Percentiles rank a stretch among this genome's conserved stretches.
Conservation (phyloP, 805 yeast species). For the Ascoidea rubescens region DNA sequence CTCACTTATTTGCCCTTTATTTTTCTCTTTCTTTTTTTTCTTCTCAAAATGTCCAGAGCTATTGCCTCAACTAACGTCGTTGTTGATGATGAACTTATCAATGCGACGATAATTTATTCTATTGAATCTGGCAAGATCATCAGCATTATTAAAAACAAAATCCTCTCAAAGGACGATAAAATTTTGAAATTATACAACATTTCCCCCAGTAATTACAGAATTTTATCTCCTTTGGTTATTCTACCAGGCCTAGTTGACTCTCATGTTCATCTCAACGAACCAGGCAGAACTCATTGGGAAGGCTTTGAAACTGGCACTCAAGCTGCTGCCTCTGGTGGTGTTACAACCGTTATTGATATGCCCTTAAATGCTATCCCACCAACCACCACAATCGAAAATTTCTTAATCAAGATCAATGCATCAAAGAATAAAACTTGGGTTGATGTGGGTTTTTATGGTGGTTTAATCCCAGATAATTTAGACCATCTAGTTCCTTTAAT, state of each 20-base stretch:
- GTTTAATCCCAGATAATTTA: slow-evolving; percentile 70
- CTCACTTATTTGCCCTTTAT: not conserved
- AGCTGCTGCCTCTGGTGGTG: slow-evolving; percentile 93
- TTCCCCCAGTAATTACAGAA: slow-evolving; percentile 25
- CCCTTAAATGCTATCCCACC: slow-evolving; percentile 95
- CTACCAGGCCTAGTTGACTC: slow-evolving; percentile 90
- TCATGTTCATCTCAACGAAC: slow-evolving; percentile 91
- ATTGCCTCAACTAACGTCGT: slow-evolving; percentile 48
- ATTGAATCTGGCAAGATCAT: slow-evolving; percentile 43
- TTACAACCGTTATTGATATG: slow-evolving; percentile 92
- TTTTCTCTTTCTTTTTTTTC: not conserved
- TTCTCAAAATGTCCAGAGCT: slow-evolving; percentile 38
- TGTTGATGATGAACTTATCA: slow-evolving; percentile 26
- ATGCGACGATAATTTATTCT: slow-evolving; percentile 59
- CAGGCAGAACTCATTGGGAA: slow-evolving; percentile 98
- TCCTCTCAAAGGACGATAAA: slow-evolving; percentile 26
- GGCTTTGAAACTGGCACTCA: slow-evolving; percentile 95
- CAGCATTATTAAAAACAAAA: slow-evolving; percentile 25
- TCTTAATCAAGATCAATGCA: slow-evolving; percentile 62
- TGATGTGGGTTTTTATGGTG: slow-evolving; percentile 96
- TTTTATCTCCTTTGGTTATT: slow-evolving; percentile 49
- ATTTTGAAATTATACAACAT: slow-evolving; percentile 29
- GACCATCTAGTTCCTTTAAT: slow-evolving; percentile 61
- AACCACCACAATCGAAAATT: slow-evolving; percentile 71
- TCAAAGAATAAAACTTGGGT: slow-evolving; percentile 80